Evolutionary conservation across 2,329 filamentous ascomycete genomes (phyloP), one percentile per base, ranked within the genome.

Genomic region (Chaetomiaceae sp.): DNA sequence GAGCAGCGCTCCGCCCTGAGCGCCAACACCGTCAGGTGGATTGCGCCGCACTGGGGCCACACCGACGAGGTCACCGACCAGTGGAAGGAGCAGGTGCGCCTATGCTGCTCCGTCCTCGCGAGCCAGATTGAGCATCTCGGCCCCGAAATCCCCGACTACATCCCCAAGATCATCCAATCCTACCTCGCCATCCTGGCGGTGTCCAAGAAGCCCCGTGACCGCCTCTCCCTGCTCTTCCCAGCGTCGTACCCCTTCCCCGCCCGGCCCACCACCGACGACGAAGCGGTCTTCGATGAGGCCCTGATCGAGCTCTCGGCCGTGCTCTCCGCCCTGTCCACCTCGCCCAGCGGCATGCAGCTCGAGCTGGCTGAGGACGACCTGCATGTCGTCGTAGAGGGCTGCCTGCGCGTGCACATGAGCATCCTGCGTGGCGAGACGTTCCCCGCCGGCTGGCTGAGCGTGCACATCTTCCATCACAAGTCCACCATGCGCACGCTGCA

Each of bases 21-120:
- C 50, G 78, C 84, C 37, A 94, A 89, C 59, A 96, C 89, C 3
- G 83, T 90, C 36, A 75, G 85, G 51, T 98, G 93, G 93, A 82
- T 98, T 48, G 83, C 84, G 11, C 90, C 91, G 4, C 90, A 97
- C 65, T 98, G 93, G 93, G 91, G 91, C 11, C 79, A 81, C 51
- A 79, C 76, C 0, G 75, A 79, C 4, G 73, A 82, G 22, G 79
- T 91, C 9, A 89, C 81, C 3, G 84, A 90, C 29, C 87, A 95
- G 60, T 97, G 89, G 81, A 85, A 84, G 53, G 88, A 95, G 18
- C 93, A 97, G 67, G 86, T 97, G 15, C 85, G 93, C 14, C 72
- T 98, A 14, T 95, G 91, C 66, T 95, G 89, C 66, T 94, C 91
- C 1, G 86, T 98, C 27, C 75, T 98, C 29, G 88, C 91, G 8